phyloP scores from a whole-genome alignment of 345 rosid species.

The Noccaea bulbosa region DNA sequence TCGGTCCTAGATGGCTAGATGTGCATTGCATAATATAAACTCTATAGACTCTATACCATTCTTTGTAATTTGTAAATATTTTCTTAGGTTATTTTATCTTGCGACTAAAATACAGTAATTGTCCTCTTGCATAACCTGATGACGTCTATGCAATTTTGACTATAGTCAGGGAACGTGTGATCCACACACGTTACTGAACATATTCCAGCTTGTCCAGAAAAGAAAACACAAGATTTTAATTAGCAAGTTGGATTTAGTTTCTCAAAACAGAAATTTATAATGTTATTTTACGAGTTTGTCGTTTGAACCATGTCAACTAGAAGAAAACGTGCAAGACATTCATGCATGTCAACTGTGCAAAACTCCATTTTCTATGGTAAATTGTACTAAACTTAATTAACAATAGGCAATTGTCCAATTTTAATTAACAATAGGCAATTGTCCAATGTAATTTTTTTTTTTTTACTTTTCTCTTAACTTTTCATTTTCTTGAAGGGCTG shows the following conservation, averaged over 20 bases:
- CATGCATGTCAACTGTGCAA: slow-evolving; percentile 7
- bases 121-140: not conserved
- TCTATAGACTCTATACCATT: too few species aligned
- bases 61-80: too few species aligned
- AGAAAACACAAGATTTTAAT: not conserved
- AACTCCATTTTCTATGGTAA: not conserved
- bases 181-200: slow-evolving; percentile 18
- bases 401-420: not conserved
- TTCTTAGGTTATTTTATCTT: not conserved
- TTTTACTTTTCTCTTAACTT: not conserved
- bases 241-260: slow-evolving; percentile 3
- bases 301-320: slow-evolving; percentile 3
- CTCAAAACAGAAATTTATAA: not conserved
- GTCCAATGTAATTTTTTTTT: not conserved
- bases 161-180: slow-evolving; percentile 23
- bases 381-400: not conserved
- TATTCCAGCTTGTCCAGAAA: not conserved
- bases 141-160: not conserved
- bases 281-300: not conserved
- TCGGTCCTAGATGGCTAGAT: too few species aligned
- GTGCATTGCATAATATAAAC: too few species aligned
- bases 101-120: not conserved
- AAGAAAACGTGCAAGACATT: slow-evolving; percentile 15
- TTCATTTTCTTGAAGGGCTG: not conserved
- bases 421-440: not conserved